A percentile compares a stretch with the other conserved stretches of the same genome.
Conservation (phyloP, 2,329 filamentous ascomycete species). For the Pezicula carpinea region DNA sequence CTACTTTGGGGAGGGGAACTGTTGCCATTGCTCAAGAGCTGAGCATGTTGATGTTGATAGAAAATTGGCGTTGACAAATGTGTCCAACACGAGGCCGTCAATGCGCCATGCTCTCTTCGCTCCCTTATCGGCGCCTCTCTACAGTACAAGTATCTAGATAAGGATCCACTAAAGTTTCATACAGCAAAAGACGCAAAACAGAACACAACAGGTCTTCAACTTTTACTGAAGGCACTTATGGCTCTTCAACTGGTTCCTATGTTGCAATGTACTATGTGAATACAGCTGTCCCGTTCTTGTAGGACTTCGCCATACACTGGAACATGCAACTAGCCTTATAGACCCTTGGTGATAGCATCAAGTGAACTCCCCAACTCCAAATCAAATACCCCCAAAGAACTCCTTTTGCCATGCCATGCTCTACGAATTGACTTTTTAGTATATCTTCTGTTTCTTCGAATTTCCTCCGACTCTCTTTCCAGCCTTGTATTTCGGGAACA, state of each 20-base stretch:
- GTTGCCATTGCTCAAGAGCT: conserved; percentile 15
- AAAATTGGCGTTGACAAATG: not conserved
- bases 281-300: too few relatives aligned
- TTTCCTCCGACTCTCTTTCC: conserved; percentile 40
- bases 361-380: not conserved
- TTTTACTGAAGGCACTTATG: not conserved
- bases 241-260: too few relatives aligned
- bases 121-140: conserved; percentile 3
- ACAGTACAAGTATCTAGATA: conserved; percentile 1
- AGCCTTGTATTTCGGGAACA: conserved; percentile 55
- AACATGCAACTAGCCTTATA: too few relatives aligned
- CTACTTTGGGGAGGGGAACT: too few relatives aligned
- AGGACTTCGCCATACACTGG: too few relatives aligned
- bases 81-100: not conserved
- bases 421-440: conserved; percentile 19
- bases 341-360: not conserved
- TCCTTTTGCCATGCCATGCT: conserved; percentile 11
- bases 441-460: conserved; percentile 20
- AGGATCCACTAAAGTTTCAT: too few relatives aligned
- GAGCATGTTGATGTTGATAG: not conserved
- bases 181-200: too few relatives aligned
- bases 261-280: too few relatives aligned
- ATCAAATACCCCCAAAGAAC: conserved; percentile 9
- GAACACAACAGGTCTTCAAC: not conserved
- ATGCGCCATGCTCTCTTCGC: not conserved